These are phyloP conservation scores for Ganoderma sinense DNA, from an alignment of 1,284 basidiomycete genomes.

Conservation along the genomic window DNA sequence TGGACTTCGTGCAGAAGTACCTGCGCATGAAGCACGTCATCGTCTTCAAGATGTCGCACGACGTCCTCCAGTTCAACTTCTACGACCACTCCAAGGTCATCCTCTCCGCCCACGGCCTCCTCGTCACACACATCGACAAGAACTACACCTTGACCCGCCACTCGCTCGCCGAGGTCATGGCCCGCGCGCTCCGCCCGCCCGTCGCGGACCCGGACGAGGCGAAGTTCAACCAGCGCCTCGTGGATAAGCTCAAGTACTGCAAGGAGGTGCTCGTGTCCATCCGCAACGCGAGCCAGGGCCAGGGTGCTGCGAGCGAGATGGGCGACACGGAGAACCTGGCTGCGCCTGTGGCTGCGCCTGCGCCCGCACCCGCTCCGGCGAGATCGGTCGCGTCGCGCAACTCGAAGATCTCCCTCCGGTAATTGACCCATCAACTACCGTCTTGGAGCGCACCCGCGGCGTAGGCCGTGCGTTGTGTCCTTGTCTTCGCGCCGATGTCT, in stretches of 20 bases:
- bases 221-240: constrained; percentile 68
- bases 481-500: background rate
- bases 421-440: background rate
- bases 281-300: constrained; percentile 46
- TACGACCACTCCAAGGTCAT: constrained; percentile 97
- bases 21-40: constrained; percentile 97
- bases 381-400: constrained; percentile 7
- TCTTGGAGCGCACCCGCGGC: constrained; percentile 7
- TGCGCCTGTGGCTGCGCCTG: background rate
- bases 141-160: constrained; percentile 82
- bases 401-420: constrained; percentile 29
- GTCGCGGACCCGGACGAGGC: constrained; percentile 56
- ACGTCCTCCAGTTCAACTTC: constrained; percentile 96
- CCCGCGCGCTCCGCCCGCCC: constrained; percentile 53
- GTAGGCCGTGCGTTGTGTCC: constrained; percentile 16
- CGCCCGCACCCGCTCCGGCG: background rate
- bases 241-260: constrained; percentile 85
- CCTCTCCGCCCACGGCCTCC: constrained; percentile 79
- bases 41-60: constrained; percentile 95
- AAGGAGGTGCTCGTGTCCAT: constrained; percentile 80
- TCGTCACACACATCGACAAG: constrained; percentile 91
- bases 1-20: constrained; percentile 97
- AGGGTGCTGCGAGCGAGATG: constrained; percentile 8
- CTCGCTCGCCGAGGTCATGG: constrained; percentile 80
- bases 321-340: constrained; percentile 15